Conservation (phyloP, 177 flowering plant genomes). For the Telopea speciosissima region DNA sequence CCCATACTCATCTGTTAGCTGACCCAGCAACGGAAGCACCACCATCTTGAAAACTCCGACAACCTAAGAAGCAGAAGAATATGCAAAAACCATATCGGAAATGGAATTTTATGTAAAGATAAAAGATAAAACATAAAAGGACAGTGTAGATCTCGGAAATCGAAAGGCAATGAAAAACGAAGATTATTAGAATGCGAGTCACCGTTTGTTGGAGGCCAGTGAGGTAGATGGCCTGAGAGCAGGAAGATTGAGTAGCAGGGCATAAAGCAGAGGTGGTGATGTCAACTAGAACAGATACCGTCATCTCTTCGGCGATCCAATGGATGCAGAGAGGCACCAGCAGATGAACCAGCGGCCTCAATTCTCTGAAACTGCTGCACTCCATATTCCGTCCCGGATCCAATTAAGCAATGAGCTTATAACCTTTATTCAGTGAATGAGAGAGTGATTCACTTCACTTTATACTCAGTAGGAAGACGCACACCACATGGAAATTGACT, state of each 20-base stretch:
- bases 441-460: background rate
- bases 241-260: slow-evolving; percentile 43
- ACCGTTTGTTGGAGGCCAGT: slow-evolving; percentile 81
- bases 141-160: too few relatives aligned
- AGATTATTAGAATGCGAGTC: background rate
- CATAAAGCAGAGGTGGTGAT: slow-evolving; percentile 67
- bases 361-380: slow-evolving; percentile 20
- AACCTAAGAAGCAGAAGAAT: slow-evolving; percentile 34
- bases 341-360: slow-evolving; percentile 52
- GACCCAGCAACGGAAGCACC: slow-evolving; percentile 73
- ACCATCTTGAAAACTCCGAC: slow-evolving; percentile 84
- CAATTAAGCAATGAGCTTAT: background rate
- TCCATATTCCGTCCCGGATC: slow-evolving; percentile 11
- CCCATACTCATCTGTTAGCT: slow-evolving; percentile 85
- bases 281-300: slow-evolving; percentile 78
- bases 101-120: too few relatives aligned
- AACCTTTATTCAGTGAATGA: background rate
- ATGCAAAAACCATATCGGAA: slow-evolving; percentile 3
- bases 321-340: slow-evolving; percentile 61
- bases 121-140: background rate
- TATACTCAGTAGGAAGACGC: too few relatives aligned
- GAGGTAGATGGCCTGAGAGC: slow-evolving; percentile 66
- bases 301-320: slow-evolving; percentile 87
- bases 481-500: too few relatives aligned
- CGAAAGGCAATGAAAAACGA: background rate